Evolutionary conservation across 2,329 filamentous ascomycete species (phyloP).

Genomic region (Penicillium sumatraense): DNA sequence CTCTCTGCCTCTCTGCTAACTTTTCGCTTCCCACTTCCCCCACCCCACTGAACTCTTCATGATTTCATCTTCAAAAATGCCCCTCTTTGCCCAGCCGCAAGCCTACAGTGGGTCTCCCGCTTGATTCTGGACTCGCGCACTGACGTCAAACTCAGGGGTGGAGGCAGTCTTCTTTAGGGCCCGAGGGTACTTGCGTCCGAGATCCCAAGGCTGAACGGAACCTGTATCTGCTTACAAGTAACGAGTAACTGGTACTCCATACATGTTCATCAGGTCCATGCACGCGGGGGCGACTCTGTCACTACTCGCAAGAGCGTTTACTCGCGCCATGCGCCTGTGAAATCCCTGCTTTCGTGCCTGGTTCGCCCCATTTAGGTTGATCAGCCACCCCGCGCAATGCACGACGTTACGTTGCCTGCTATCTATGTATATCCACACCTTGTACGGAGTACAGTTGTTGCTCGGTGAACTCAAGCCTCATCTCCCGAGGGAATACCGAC

Average conservation of each 20-base stretch:
- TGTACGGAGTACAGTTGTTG: background rate
- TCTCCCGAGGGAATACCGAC: background rate
- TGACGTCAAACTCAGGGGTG: background rate
- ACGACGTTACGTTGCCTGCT: background rate
- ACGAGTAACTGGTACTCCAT: background rate
- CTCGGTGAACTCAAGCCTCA: background rate
- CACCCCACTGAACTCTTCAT: conserved; percentile 1
- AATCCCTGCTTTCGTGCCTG: background rate
- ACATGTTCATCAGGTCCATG: background rate
- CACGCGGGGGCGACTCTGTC: background rate
- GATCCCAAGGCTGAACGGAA: too few species aligned
- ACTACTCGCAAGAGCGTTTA: background rate
- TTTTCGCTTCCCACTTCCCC: background rate
- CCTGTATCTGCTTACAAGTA: too few species aligned
- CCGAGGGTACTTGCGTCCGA: background rate
- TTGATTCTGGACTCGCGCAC: conserved; percentile 3
- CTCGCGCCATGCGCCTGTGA: conserved; percentile 1
- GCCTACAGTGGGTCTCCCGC: background rate
- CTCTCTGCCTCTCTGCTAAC: conserved; percentile 2
- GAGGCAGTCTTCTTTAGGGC: background rate
- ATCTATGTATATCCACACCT: too few species aligned
- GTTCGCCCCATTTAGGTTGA: conserved; percentile 2
- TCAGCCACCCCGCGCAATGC: background rate
- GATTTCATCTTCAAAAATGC: background rate
- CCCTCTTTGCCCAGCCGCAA: background rate